Conservation (phyloP, 495 filamentous ascomycete species). For the Platismatia glauca region DNA sequence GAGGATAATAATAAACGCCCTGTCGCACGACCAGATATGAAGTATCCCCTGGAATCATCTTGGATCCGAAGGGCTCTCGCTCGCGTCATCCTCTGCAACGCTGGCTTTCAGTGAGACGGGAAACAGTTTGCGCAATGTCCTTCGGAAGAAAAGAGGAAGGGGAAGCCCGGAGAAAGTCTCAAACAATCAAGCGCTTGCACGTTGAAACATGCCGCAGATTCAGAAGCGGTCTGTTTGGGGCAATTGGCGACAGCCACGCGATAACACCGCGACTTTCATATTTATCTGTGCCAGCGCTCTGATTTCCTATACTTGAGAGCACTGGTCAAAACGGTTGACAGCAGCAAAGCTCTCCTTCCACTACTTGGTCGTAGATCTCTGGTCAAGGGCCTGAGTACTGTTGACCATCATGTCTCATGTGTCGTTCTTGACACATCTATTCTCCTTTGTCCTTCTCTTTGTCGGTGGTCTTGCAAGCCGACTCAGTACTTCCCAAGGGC, state of each 20-base stretch:
- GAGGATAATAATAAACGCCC: no score
- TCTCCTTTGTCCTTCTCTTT: not conserved
- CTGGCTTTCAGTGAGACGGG: no score
- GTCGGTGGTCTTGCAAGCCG: not conserved
- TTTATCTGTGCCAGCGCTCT: not conserved
- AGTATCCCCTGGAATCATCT: no score
- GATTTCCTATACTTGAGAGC: not conserved
- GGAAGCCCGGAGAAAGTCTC: no score
- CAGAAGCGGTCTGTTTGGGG: not conserved
- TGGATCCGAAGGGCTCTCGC: no score
- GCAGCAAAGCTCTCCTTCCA: not conserved
- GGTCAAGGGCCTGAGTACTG: not conserved
- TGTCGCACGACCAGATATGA: no score
- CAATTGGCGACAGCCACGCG: not conserved
- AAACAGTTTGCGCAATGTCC: not conserved
- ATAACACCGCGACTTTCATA: not conserved
- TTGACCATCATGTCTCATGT: not conserved
- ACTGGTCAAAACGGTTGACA: not conserved
- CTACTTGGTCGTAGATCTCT: not conserved
- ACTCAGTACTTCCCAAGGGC: not conserved
- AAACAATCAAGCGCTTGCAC: not conserved
- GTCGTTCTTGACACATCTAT: not conserved
- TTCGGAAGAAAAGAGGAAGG: not conserved
- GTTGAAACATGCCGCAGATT: not conserved
- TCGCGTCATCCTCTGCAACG: no score